Evolutionary conservation across 352 stramenopile species (phyloP).

Genomic region (Pythium folliculosum): DNA sequence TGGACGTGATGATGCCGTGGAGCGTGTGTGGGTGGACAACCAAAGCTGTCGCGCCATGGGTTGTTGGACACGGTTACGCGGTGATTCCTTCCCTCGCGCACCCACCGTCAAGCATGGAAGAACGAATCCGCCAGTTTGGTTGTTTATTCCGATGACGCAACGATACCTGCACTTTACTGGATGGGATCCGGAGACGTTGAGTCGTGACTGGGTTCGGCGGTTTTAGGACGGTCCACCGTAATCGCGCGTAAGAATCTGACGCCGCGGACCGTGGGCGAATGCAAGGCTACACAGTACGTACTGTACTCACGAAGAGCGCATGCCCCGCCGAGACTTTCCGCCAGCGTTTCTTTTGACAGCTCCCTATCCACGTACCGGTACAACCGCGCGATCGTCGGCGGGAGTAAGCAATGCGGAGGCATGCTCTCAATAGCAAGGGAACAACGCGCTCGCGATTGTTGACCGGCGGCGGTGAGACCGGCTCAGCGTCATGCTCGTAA

Average conservation of each 20-base stretch:
- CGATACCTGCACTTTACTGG: too few species aligned
- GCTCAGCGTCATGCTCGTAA: too few species aligned
- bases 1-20: neutral
- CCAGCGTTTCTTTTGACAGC: too few species aligned
- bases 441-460: too few species aligned
- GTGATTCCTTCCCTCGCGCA: neutral
- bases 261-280: constrained; percentile 3
- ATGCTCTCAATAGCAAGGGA: too few species aligned
- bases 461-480: too few species aligned
- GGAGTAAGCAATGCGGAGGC: too few species aligned
- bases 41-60: neutral
- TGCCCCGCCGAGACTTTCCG: too few species aligned
- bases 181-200: neutral
- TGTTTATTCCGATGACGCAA: neutral
- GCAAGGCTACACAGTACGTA: too few species aligned
- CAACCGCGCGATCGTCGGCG: too few species aligned
- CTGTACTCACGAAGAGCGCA: too few species aligned
- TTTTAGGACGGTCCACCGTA: neutral
- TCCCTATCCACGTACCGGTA: too few species aligned
- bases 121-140: neutral
- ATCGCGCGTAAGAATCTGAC: constrained; percentile 8
- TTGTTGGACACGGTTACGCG: neutral
- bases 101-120: neutral
- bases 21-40: neutral
- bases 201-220: neutral